Evolutionary conservation across 2,329 filamentous ascomycete species (phyloP).

Genomic region (Cytospora chrysosperma): DNA sequence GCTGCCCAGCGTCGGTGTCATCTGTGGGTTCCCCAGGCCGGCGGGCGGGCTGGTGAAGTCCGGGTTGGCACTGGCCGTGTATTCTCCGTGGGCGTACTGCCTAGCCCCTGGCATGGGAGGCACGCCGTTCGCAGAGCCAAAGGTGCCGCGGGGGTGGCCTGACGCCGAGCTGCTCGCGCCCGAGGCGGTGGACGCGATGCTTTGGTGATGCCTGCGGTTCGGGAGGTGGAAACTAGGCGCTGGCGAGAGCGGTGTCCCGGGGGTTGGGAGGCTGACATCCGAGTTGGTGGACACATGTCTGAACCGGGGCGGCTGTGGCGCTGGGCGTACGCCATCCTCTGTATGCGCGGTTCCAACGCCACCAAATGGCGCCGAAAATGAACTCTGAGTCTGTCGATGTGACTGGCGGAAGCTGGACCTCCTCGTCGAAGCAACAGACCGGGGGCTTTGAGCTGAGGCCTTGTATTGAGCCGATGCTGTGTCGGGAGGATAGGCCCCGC

Average conservation of each 20-base stretch:
- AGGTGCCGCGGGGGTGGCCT: conserved; percentile 2
- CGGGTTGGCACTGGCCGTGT: not conserved
- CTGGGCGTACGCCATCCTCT: not conserved
- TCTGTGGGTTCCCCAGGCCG: not conserved
- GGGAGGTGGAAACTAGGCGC: conserved; percentile 20
- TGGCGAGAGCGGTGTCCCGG: conserved; percentile 6
- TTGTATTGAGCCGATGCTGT: not conserved
- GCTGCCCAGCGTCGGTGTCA: not conserved
- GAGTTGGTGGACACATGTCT: conserved; percentile 6
- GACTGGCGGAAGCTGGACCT: not conserved
- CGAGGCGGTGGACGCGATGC: conserved; percentile 4
- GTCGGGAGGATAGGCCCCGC: not conserved
- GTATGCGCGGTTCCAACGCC: not conserved
- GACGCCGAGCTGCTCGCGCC: conserved; percentile 1
- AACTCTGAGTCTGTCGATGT: not conserved
- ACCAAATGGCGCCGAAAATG: not conserved
- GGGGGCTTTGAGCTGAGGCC: not conserved
- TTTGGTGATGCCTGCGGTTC: conserved; percentile 11
- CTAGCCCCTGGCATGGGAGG: conserved; percentile 5
- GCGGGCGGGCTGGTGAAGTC: not conserved
- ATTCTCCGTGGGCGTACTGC: not conserved
- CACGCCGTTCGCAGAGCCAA: not conserved
- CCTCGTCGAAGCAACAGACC: not conserved
- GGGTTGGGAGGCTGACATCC: not conserved
- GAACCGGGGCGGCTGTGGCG: not conserved